These are phyloP conservation scores for Tetragonia tetragonoides DNA, from an alignment of 148 eudicot species.

Conservation along the genomic window DNA sequence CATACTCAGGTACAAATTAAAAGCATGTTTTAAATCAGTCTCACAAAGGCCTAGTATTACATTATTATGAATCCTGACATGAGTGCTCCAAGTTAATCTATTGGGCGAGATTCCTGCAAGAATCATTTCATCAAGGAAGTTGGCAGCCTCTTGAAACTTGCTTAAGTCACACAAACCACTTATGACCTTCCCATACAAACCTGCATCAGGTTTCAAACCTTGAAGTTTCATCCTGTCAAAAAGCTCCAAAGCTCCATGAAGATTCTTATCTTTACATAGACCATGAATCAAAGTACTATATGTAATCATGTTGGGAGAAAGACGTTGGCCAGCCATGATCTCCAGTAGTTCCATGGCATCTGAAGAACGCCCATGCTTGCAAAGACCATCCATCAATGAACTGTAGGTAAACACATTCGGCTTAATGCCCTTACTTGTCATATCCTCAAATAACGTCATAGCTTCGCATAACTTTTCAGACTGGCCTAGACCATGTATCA, in stretches of 20 bases:
- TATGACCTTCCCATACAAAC: constrained; percentile 69
- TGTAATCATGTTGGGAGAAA: constrained; percentile 71
- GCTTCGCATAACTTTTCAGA: constrained; percentile 59
- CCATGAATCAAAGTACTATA: constrained; percentile 81
- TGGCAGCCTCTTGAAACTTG: constrained; percentile 80
- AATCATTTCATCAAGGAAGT: constrained; percentile 89
- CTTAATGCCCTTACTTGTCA: constrained; percentile 55
- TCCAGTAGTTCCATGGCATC: constrained; percentile 61
- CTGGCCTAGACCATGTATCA: constrained; percentile 76
- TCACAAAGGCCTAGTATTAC: constrained; percentile 73
- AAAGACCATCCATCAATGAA: constrained; percentile 79
- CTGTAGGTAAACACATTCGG: constrained; percentile 89
- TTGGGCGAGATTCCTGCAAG: constrained; percentile 73
- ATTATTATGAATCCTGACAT: constrained; percentile 59
- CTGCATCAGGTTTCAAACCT: constrained; percentile 87
- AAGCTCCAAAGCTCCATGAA: constrained; percentile 58
- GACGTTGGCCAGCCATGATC: constrained; percentile 47
- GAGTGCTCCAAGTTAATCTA: constrained; percentile 77
- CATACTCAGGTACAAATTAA: constrained; percentile 68
- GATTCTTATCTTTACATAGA: constrained; percentile 70
- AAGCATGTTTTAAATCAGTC: constrained; percentile 53
- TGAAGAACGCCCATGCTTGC: constrained; percentile 57
- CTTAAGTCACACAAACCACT: constrained; percentile 47
- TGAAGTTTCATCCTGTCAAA: constrained; percentile 90
- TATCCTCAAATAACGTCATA: constrained; percentile 50